phyloP scores from a whole-genome alignment of 768 basidiomycete species.

The Phlebiopsis flavidoalba region DNA sequence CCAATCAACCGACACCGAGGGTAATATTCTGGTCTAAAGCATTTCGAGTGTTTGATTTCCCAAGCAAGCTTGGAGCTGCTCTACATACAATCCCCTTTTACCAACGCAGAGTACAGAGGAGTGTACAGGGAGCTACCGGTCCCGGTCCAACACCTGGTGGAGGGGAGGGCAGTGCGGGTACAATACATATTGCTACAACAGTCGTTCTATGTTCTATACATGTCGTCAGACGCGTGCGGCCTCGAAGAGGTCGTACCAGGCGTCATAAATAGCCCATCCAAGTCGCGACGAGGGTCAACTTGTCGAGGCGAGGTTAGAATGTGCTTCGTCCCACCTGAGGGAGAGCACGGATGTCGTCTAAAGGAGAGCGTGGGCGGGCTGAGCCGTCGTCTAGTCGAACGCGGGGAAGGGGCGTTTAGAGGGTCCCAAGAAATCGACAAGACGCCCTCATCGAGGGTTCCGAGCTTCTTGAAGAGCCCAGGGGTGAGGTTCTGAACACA shows the following conservation, averaged over 20 bases:
- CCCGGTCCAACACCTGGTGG: constrained; percentile 10
- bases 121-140: not conserved
- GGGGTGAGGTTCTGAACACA: constrained; percentile 59
- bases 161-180: constrained; percentile 2
- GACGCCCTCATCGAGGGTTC: constrained; percentile 40
- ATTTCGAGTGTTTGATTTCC: not conserved
- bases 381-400: not conserved
- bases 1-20: too few species aligned
- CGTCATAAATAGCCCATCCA: constrained; percentile 8
- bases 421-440: constrained; percentile 51
- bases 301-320: not conserved
- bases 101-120: not conserved
- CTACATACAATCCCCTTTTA: too few species aligned
- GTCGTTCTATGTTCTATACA: constrained; percentile 2
- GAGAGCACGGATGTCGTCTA: not conserved
- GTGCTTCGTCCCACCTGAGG: constrained; percentile 10
- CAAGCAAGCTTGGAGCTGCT: not conserved
- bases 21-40: not conserved
- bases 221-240: not conserved
- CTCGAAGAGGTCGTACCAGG: not conserved
- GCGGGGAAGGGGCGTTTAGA: not conserved
- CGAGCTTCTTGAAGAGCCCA: constrained; percentile 51
- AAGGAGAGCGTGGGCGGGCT: not conserved
- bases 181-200: constrained; percentile 7
- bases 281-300: constrained; percentile 1